A percentile compares a stretch with the other conserved stretches of the same genome.
These are phyloP conservation scores for Acanthamoeba culbertsoni DNA, from an alignment of 208 protist species.

Conservation along the genomic window DNA sequence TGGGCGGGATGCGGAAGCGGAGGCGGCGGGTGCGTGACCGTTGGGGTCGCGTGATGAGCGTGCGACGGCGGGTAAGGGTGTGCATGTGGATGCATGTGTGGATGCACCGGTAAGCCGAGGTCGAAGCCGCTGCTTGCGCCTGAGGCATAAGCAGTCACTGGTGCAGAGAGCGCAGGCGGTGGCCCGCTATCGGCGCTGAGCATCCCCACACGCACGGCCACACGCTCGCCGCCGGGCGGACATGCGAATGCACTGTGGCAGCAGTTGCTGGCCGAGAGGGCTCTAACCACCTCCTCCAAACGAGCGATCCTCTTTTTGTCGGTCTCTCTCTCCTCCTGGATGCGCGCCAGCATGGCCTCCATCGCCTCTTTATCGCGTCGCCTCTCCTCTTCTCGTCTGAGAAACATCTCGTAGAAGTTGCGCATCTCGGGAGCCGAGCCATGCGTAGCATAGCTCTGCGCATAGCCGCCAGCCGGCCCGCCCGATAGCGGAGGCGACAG, in stretches of 20 bases:
- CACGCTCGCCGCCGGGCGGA: no score
- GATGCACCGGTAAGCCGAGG: neutral
- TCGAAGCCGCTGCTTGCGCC: neutral
- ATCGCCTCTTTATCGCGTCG: neutral
- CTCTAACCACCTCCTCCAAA: neutral
- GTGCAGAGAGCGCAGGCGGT: neutral
- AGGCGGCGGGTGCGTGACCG: neutral
- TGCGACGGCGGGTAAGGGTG: neutral
- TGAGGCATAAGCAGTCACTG: no score
- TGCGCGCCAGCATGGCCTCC: neutral
- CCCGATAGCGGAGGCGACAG: neutral
- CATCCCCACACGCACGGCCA: neutral
- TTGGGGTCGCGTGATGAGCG: neutral
- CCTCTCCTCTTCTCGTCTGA: neutral
- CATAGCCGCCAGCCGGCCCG: no score
- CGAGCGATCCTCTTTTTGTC: neutral
- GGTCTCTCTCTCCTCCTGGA: neutral
- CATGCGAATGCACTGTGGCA: no score
- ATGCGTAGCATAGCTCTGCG: neutral
- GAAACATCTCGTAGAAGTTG: slow-evolving; percentile 17
- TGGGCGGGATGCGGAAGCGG: neutral
- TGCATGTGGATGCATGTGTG: neutral
- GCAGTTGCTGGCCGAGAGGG: neutral
- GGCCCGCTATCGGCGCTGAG: neutral
- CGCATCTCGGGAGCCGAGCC: neutral